Evolutionary conservation across 352 stramenopile genomes (phyloP), one percentile per base, ranked within the genome.

Genomic region (Phytophthora pluvialis): DNA sequence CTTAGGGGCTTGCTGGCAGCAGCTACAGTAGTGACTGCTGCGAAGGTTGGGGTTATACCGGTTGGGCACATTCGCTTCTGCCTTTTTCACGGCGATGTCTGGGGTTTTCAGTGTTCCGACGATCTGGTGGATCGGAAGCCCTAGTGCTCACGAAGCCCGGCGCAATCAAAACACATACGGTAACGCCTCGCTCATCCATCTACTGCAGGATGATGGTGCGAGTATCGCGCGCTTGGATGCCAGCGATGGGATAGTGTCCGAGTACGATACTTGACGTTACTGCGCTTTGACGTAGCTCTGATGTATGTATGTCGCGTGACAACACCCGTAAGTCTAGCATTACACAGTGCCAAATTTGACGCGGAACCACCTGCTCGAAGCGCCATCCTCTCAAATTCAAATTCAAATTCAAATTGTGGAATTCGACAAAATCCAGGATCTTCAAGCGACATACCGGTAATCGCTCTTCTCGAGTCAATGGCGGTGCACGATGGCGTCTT

Each of bases 401-500:
- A 21, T 21, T 21, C 21, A 56, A 55, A 32, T 18, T 26, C 5
- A 28, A 28, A 11, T 54, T 42, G 11, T 29, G 31, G 33, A n/a
- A 35, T n/a, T 36, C 13, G 15, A 15, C 28, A 25, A 51, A 38
- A 51, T 21, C 32, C 21, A 11, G n/a, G 44, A 69, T 69, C 53
- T 64, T 64, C 29, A 59, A 70, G 38, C 53, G 54, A 53, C 44
- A 58, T 42, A 49, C 38, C 42, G 0, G 6, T 47, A 39, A 8
- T 33, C 2, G 21, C 21, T 21, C 21, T 21, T 16, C 7, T 13
- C 3, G 11, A 39, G 29, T 28, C 45, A 21, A 59, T 56, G 38
- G 38, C 29, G 9, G 46, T 28, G 12, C 40, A 35, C 7, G 31
- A 57, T 49, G 46, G 15, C 36, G 52, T 77, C 64, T 67, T 89